Evolutionary conservation across 1,139 yeast species (phyloP).

Genomic region (Taphrina deformans): DNA sequence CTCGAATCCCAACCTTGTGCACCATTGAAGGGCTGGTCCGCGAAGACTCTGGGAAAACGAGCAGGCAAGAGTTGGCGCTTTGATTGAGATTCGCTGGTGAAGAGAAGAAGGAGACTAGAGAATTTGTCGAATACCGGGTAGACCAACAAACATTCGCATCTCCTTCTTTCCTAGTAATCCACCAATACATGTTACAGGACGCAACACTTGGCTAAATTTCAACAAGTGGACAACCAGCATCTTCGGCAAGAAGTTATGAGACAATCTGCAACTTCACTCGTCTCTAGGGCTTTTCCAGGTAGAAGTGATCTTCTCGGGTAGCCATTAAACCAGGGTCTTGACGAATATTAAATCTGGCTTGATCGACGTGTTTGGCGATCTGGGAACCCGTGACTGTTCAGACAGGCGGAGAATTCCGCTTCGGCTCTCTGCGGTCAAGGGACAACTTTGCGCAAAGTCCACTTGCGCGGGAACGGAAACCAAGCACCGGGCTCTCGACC

Average conservation of each 20-base stretch:
- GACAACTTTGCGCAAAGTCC: too few species aligned
- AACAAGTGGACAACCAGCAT: too few species aligned
- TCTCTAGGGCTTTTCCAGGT: too few species aligned
- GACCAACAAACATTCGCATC: too few species aligned
- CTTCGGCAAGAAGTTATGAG: too few species aligned
- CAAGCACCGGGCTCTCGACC: not conserved
- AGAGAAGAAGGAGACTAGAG: not conserved
- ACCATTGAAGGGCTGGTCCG: constrained; percentile 21
- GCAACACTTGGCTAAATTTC: too few species aligned
- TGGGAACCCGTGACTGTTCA: not conserved
- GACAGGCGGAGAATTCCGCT: too few species aligned
- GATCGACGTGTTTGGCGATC: not conserved
- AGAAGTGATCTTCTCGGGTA: too few species aligned
- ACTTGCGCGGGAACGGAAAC: not conserved
- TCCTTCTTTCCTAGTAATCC: too few species aligned
- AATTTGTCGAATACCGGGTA: not conserved
- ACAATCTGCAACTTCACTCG: too few species aligned
- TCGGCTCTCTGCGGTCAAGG: too few species aligned
- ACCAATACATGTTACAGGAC: not conserved
- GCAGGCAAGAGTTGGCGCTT: constrained; percentile 28
- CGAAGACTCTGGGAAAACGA: constrained; percentile 27
- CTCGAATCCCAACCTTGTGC: constrained; percentile 27
- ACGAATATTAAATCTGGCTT: not conserved
- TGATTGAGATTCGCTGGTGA: not conserved
- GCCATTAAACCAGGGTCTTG: too few species aligned